phyloP scores from a whole-genome alignment of 169 alveolate species.

The Sarcocystis neurona region DNA sequence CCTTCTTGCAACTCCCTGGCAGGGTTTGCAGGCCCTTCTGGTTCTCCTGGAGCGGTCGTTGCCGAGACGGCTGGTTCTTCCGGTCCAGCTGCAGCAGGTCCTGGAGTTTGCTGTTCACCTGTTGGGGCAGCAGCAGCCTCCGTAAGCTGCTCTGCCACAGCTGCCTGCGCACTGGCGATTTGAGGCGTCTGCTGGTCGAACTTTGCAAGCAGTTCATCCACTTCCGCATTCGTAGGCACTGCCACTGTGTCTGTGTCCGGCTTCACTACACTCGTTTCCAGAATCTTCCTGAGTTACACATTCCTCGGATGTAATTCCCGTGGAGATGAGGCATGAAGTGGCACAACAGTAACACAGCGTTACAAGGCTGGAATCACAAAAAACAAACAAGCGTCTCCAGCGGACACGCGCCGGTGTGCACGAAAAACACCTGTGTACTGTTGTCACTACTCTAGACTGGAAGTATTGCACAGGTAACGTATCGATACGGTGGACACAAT shows the following conservation, averaged over 20 bases:
- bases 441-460: too few relatives aligned
- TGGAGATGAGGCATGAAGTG: background rate
- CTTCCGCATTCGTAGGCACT: background rate
- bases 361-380: background rate
- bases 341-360: background rate
- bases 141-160: background rate
- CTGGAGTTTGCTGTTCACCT: too few relatives aligned
- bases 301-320: too few relatives aligned
- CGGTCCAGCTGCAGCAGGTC: too few relatives aligned
- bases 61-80: too few relatives aligned
- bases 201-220: background rate
- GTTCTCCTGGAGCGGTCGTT: too few relatives aligned
- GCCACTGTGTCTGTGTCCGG: background rate
- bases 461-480: too few relatives aligned
- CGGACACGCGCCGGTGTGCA: background rate
- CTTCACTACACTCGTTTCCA: conserved; percentile 3
- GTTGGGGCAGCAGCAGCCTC: too few relatives aligned
- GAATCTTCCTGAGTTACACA: background rate
- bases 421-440: too few relatives aligned
- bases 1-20: too few relatives aligned
- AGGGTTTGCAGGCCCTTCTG: too few relatives aligned
- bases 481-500: too few relatives aligned
- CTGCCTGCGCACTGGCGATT: conserved; percentile 8
- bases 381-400: background rate
- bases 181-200: conserved; percentile 17